Percentiles rank a stretch among this genome's conserved stretches.
Evolutionary conservation across 495 filamentous ascomycete genomes (phyloP).

Genomic region (Podospora anserina): DNA sequence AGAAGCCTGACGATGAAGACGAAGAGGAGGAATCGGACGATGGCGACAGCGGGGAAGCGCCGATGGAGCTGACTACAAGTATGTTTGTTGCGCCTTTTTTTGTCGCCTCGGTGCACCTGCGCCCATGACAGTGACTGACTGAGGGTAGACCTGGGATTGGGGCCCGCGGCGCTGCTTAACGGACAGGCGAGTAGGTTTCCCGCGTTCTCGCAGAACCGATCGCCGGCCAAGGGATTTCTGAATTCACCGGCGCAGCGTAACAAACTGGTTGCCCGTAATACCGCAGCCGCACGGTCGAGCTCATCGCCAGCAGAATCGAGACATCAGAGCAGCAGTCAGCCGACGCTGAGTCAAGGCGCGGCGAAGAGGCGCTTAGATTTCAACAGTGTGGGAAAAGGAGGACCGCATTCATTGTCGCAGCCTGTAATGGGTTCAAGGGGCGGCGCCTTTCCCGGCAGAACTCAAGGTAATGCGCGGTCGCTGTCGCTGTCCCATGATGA

Average conservation of each 20-base stretch:
- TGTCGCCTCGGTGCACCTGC: not conserved
- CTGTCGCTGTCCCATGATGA: constrained; percentile 23
- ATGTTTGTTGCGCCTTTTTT: constrained; percentile 6
- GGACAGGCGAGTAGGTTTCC: constrained; percentile 41
- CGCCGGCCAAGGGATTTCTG: constrained; percentile 55
- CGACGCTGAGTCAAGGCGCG: constrained; percentile 10
- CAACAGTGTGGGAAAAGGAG: constrained; percentile 22
- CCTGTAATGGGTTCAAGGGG: constrained; percentile 2
- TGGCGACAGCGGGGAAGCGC: constrained; percentile 16
- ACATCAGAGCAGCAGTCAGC: constrained; percentile 22
- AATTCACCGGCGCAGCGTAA: constrained; percentile 55
- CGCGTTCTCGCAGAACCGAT: constrained; percentile 46
- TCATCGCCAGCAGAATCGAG: constrained; percentile 13
- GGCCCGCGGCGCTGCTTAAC: constrained; percentile 32
- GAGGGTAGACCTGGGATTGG: constrained; percentile 12
- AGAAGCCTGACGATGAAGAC: constrained; percentile 21
- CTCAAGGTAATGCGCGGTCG: constrained; percentile 12
- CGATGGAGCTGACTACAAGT: constrained; percentile 29
- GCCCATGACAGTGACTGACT: constrained; percentile 1
- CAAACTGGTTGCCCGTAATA: constrained; percentile 42
- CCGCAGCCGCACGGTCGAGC: constrained; percentile 35
- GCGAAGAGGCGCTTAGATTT: constrained; percentile 44
- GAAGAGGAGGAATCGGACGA: constrained; percentile 20
- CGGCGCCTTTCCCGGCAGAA: not conserved
- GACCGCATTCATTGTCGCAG: constrained; percentile 28